A percentile compares a stretch with the other conserved stretches of the same genome.
Evolutionary conservation across 768 basidiomycete genomes (phyloP).

Genomic region (Termitomyces sp.): DNA sequence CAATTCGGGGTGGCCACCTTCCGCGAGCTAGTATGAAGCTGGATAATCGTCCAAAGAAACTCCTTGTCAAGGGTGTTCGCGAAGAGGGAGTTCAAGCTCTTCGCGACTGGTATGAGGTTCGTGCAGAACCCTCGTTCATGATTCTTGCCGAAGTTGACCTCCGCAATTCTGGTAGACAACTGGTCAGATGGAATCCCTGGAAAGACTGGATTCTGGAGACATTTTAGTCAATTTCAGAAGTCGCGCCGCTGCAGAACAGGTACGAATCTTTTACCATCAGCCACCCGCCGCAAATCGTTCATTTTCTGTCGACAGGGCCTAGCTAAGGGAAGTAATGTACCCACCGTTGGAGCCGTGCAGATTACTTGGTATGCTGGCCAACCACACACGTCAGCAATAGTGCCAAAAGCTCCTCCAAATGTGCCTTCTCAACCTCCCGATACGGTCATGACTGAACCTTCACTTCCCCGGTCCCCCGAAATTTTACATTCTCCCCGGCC

Average conservation of each 20-base stretch:
- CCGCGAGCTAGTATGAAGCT: slow-evolving; percentile 80
- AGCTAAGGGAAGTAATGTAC: slow-evolving; percentile 67
- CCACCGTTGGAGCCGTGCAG: slow-evolving; percentile 63
- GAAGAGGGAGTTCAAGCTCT: slow-evolving; percentile 55
- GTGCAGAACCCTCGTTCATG: slow-evolving; percentile 11
- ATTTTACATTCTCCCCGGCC: slow-evolving; percentile 30
- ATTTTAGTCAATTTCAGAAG: slow-evolving; percentile 69
- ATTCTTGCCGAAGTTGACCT: slow-evolving; percentile 7
- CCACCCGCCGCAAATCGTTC: slow-evolving; percentile 7
- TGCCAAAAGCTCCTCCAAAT: slow-evolving; percentile 19
- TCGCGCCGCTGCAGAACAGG: slow-evolving; percentile 76
- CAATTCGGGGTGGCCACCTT: slow-evolving; percentile 58
- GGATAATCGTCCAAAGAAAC: slow-evolving; percentile 83
- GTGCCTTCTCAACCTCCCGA: slow-evolving; percentile 17
- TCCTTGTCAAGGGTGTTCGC: slow-evolving; percentile 68
- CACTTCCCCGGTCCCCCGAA: slow-evolving; percentile 22
- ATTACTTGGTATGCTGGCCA: slow-evolving; percentile 62
- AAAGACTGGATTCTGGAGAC: slow-evolving; percentile 53
- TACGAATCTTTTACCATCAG: slow-evolving; percentile 23
- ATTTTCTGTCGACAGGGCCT: slow-evolving; percentile 50
- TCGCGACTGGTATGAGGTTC: slow-evolving; percentile 83
- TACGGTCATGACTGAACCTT: slow-evolving; percentile 15
- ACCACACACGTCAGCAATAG: slow-evolving; percentile 19
- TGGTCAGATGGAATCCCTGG: slow-evolving; percentile 69
- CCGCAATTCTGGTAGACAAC: slow-evolving; percentile 51